phyloP scores from a whole-genome alignment of 768 basidiomycete species.

The Phylloporus arenicola region DNA sequence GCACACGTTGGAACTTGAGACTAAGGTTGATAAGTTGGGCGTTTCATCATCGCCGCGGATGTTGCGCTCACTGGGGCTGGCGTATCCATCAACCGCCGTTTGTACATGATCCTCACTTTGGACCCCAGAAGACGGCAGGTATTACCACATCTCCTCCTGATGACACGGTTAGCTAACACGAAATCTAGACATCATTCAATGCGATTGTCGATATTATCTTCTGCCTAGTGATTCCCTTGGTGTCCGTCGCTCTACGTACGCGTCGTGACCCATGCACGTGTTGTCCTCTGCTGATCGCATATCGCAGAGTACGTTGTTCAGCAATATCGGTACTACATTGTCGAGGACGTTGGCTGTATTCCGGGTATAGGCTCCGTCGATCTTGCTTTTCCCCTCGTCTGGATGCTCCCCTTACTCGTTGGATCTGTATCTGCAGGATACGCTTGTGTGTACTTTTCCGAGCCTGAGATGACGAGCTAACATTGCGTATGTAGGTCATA shows the following conservation, averaged over 20 bases:
- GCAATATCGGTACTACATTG: constrained; percentile 47
- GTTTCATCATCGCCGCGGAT: constrained; percentile 30
- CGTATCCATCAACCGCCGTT: constrained; percentile 45
- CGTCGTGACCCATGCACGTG: not conserved
- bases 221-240: constrained; percentile 30
- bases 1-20: not conserved
- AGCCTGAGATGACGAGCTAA: not conserved
- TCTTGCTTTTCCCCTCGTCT: constrained; percentile 38
- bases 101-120: constrained; percentile 40
- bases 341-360: constrained; percentile 44
- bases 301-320: constrained; percentile 42
- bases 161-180: not conserved
- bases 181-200: constrained; percentile 20
- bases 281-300: constrained; percentile 1
- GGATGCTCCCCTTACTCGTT: constrained; percentile 41
- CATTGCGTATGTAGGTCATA: constrained; percentile 3
- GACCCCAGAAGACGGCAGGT: constrained; percentile 10
- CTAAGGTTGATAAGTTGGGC: constrained; percentile 16
- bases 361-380: constrained; percentile 31
- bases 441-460: constrained; percentile 12
- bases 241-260: constrained; percentile 29
- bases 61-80: constrained; percentile 37
- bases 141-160: not conserved
- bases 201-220: constrained; percentile 25
- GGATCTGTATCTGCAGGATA: constrained; percentile 44